Base-by-base conservation (phyloP, 352 stramenopile species). In the Halophytophthora polymorphica region DNA sequence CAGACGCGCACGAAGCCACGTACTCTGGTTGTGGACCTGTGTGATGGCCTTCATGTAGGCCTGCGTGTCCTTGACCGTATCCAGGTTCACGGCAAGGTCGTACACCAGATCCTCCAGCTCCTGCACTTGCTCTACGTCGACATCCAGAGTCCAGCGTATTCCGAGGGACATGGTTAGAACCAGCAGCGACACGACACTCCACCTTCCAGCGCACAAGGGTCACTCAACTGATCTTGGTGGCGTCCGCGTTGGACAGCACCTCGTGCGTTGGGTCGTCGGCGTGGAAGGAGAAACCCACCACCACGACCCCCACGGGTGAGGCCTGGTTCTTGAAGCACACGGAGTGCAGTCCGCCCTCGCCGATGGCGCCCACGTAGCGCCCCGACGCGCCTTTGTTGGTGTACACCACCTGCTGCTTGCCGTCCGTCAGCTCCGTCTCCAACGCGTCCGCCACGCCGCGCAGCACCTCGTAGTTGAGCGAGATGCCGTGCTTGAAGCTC, bases 41-140 rank as follows among this genome's bases (percentile, higher is more conserved):
- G 79, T 86, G 59, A 93, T 91, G 35, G 79, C 64, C 65, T 92
- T 92, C 80, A 95, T 90, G 69, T 83, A 95, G 34, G 78, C 71
- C 46, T 95, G 82, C 6, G 82, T 90, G 60, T 95, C 84, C 55
- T 92, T 95, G 43, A 95, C 84, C 0, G 80, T 90, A 64, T 95
- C 84, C 35, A 95, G 67, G 35, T 81, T 85, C 58, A 88, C 72
- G n/a, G 77, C 83, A 33, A 95, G 66, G 60, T 95, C 82, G 56
- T 90, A 92, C 42, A 95, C 84, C 40, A 94, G 67, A 35, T 95
- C 83, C 56, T 95, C 84, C 35, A 95, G 64, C 28, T 91, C 83
- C 50, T 91, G 84, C 35, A 90, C 78, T 80, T 95, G 84, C 45
- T 91, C 84, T 94, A 42, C 21, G 15, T n/a, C 33, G 33, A 22